phyloP scores from a whole-genome alignment of 2,329 filamentous ascomycete species.

The Polytolypa hystricis region DNA sequence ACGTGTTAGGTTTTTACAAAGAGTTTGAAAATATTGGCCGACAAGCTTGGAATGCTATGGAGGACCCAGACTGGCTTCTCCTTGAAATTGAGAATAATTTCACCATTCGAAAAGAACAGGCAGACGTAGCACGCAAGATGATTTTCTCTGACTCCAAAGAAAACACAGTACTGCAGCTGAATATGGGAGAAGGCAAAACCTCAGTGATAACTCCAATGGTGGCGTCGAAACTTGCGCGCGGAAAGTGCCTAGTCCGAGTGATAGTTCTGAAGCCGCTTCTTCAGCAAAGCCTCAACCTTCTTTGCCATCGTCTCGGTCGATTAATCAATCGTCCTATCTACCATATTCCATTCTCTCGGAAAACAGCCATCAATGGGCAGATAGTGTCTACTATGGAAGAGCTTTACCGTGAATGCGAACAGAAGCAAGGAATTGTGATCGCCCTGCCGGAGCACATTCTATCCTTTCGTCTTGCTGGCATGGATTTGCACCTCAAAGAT shows the following conservation, averaged over 20 bases:
- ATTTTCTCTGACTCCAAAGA: conserved; percentile 22
- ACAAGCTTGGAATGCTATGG: conserved; percentile 41
- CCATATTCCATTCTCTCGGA: conserved; percentile 40
- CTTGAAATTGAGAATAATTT: conserved; percentile 54
- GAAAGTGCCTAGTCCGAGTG: conserved; percentile 41
- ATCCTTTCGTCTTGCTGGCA: conserved; percentile 51
- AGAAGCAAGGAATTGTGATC: conserved; percentile 44
- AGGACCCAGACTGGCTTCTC: conserved; percentile 50
- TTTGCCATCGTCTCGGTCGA: conserved; percentile 35
- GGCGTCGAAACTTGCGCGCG: conserved; percentile 42
- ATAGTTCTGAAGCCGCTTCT: conserved; percentile 52
- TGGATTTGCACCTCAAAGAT: conserved; percentile 35
- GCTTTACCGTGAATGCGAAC: conserved; percentile 37
- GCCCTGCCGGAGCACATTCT: conserved; percentile 53
- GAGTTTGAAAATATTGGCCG: conserved; percentile 43
- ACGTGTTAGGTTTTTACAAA: conserved; percentile 12
- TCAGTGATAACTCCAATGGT: conserved; percentile 59
- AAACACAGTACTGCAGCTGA: conserved; percentile 53
- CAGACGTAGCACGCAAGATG: conserved; percentile 48
- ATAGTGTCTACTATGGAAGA: conserved; percentile 28
- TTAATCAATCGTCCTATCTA: conserved; percentile 34
- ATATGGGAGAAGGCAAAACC: conserved; percentile 63
- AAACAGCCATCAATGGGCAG: conserved; percentile 23
- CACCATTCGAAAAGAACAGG: conserved; percentile 49
- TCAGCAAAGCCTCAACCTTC: conserved; percentile 42